These are phyloP conservation scores for Sphaceloma murrayae DNA, from an alignment of 2,329 filamentous ascomycete species.

Conservation along the genomic window DNA sequence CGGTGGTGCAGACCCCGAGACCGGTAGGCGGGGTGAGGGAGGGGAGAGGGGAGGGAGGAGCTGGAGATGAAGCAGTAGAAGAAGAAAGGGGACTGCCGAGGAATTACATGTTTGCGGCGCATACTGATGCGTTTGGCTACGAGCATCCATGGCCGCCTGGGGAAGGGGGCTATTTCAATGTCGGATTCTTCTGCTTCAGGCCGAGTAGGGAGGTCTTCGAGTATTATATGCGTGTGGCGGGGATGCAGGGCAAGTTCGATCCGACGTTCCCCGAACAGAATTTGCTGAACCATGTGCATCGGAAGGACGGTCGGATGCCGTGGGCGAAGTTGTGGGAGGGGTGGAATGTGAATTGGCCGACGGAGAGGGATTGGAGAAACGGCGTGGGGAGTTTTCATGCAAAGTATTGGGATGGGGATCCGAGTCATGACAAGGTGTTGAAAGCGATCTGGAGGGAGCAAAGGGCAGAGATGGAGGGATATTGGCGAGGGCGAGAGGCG, in stretches of 20 bases:
- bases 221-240: conserved; percentile 30
- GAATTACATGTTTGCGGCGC: conserved; percentile 33
- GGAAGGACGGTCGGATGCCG: conserved; percentile 33
- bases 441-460: conserved; percentile 31
- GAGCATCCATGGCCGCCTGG: conserved; percentile 28
- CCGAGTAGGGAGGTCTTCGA: conserved; percentile 28
- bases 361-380: conserved; percentile 29
- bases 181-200: conserved; percentile 33
- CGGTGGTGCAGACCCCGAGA: conserved; percentile 21
- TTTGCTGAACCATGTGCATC: conserved; percentile 34
- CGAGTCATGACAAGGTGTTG: conserved; percentile 27
- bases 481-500: conserved; percentile 25
- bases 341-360: conserved; percentile 35
- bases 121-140: conserved; percentile 27
- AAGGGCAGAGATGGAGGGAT: conserved; percentile 31
- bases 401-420: conserved; percentile 34
- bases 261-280: conserved; percentile 31
- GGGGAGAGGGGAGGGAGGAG: conserved; percentile 22
- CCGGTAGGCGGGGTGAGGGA: background rate
- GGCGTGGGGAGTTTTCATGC: conserved; percentile 32
- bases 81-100: conserved; percentile 32
- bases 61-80: conserved; percentile 11
- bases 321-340: conserved; percentile 32
- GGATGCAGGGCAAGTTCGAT: conserved; percentile 28
- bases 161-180: conserved; percentile 25